phyloP scores from a whole-genome alignment of 2,329 filamentous ascomycete genomes.

The Parascedosporium putredinis region DNA sequence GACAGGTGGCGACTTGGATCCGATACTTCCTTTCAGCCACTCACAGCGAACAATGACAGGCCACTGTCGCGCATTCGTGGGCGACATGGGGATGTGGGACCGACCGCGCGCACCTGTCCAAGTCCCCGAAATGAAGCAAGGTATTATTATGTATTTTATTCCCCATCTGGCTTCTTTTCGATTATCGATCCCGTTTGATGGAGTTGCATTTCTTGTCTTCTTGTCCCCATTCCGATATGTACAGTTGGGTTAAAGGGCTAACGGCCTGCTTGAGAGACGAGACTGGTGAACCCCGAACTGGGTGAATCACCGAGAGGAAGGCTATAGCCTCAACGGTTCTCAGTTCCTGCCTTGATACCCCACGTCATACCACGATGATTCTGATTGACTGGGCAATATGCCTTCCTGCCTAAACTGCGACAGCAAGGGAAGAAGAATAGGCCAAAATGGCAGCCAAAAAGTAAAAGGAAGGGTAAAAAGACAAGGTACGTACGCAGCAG shows the following conservation, averaged over 20 bases:
- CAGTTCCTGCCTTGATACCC: background rate
- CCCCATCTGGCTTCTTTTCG: no score
- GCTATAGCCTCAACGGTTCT: no score
- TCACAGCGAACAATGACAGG: background rate
- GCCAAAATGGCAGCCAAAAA: no score
- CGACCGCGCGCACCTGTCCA: background rate
- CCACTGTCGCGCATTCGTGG: background rate
- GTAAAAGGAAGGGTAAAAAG: no score
- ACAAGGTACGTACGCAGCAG: no score
- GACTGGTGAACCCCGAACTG: no score
- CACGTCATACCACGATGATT: background rate
- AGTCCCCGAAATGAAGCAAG: background rate
- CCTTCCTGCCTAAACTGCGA: constrained; percentile 1
- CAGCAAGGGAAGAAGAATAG: background rate
- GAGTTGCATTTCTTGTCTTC: background rate
- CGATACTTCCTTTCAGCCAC: background rate
- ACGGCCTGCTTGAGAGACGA: no score
- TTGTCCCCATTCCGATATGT: no score
- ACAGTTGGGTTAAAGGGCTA: no score
- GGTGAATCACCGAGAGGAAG: no score
- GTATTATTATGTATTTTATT: no score
- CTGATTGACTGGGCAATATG: constrained; percentile 2
- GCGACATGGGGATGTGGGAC: background rate
- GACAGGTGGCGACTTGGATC: background rate
- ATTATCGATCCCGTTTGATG: no score